Conservation (phyloP, 257 asterid genomes). For the Jaltomata sinuosa region DNA sequence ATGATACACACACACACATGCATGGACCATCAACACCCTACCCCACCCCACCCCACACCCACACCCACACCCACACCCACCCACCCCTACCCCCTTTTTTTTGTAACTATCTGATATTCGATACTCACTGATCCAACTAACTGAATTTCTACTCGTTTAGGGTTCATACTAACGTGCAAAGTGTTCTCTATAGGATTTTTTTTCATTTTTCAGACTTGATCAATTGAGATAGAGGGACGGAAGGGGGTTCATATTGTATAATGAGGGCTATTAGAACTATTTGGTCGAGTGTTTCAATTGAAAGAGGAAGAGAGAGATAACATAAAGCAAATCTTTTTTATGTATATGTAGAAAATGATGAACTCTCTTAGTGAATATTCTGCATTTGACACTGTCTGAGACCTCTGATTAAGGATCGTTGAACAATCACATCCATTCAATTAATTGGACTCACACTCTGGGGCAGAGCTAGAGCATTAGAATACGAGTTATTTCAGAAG, state of each 20-base stretch:
- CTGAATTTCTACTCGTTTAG: not conserved
- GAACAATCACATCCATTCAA: not conserved
- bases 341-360: not conserved
- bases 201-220: not conserved
- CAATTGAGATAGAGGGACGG: not conserved
- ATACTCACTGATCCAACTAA: not conserved
- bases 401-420: not conserved
- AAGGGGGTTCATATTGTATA: not conserved
- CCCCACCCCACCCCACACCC: constrained; percentile 5
- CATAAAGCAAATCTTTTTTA: not conserved
- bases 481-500: not conserved
- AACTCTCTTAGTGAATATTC: not conserved
- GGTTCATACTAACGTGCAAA: not conserved
- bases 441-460: not conserved
- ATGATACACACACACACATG: constrained; percentile 9
- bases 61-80: not conserved
- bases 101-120: not conserved
- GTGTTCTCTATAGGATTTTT: not conserved
- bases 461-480: not conserved
- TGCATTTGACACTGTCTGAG: not conserved
- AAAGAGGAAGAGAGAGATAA: too few species aligned
- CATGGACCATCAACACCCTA: constrained; percentile 9
- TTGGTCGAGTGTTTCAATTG: too few species aligned
- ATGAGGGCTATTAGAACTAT: too few species aligned
- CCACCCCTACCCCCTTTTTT: constrained; percentile 5